phyloP scores from a whole-genome alignment of 805 yeast genomes.

The Saccharomycopsis guyanensis region DNA sequence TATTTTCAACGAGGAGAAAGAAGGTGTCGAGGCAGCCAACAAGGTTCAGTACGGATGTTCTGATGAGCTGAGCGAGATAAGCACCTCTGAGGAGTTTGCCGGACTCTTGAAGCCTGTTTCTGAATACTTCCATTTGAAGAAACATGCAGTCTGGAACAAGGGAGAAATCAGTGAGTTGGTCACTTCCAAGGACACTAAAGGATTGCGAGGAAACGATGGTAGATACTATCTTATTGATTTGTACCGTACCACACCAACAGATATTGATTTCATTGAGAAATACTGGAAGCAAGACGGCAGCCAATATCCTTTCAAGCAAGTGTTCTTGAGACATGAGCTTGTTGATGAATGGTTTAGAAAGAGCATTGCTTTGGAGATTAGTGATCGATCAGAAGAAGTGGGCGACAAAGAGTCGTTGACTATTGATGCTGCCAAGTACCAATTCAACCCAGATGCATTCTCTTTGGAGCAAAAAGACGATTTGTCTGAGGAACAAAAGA shows the following conservation, averaged over 20 bases:
- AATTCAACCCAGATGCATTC: conserved; percentile 77
- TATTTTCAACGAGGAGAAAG: conserved; percentile 41
- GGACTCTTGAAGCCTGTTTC: conserved; percentile 53
- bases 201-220: conserved; percentile 77
- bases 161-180: conserved; percentile 35
- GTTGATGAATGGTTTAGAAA: conserved; percentile 84
- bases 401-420: conserved; percentile 37
- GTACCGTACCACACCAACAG: conserved; percentile 78
- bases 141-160: conserved; percentile 49
- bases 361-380: conserved; percentile 47
- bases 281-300: conserved; percentile 36
- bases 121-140: conserved; percentile 69
- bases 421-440: conserved; percentile 44
- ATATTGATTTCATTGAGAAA: conserved; percentile 65
- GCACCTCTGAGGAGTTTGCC: conserved; percentile 45
- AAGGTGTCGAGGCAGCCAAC: conserved; percentile 28
- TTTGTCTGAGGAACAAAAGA: conserved; percentile 31
- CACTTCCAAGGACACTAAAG: conserved; percentile 76
- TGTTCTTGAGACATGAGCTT: conserved; percentile 78
- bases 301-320: conserved; percentile 74
- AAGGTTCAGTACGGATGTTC: conserved; percentile 70
- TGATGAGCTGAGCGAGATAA: conserved; percentile 47
- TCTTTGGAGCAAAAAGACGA: conserved; percentile 30
- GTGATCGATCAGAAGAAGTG: conserved; percentile 40
- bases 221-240: conserved; percentile 80